phyloP scores from a whole-genome alignment of 495 filamentous ascomycete species.

The Pyronema omphalodes region DNA sequence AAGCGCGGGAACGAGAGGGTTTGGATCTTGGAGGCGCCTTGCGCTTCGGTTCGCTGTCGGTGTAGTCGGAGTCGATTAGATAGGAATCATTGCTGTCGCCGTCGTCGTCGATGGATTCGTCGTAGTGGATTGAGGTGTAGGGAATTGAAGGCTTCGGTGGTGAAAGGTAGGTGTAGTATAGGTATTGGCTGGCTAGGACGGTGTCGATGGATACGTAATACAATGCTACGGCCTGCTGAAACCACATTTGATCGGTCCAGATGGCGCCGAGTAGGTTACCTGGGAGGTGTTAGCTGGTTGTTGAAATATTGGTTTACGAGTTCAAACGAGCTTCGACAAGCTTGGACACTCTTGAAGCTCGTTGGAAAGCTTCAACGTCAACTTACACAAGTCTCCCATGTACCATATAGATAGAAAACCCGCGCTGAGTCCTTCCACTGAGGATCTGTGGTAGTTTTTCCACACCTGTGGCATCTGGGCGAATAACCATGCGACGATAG shows the following conservation, averaged over 20 bases:
- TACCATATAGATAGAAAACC: conserved; percentile 56
- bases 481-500: conserved; percentile 58
- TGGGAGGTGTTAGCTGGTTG: conserved; percentile 3
- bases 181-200: conserved; percentile 42
- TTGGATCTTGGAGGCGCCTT: conserved; percentile 8
- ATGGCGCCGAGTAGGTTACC: conserved; percentile 45
- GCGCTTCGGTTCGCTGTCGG: conserved; percentile 16
- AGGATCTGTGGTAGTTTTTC: conserved; percentile 48
- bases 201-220: conserved; percentile 52
- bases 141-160: background rate
- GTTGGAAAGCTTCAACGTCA: background rate
- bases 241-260: conserved; percentile 47
- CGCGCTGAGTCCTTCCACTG: conserved; percentile 48
- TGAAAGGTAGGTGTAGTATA: conserved; percentile 41
- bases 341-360: too few species aligned
- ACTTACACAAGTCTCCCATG: conserved; percentile 40
- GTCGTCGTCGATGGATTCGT: conserved; percentile 11
- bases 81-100: conserved; percentile 1
- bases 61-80: background rate
- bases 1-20: background rate
- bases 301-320: too few species aligned
- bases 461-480: conserved; percentile 58
- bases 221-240: conserved; percentile 51
- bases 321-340: too few species aligned
- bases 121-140: conserved; percentile 6